These are phyloP conservation scores for Polyporus tsugae DNA, from an alignment of 1,284 basidiomycete genomes.

Conservation along the genomic window DNA sequence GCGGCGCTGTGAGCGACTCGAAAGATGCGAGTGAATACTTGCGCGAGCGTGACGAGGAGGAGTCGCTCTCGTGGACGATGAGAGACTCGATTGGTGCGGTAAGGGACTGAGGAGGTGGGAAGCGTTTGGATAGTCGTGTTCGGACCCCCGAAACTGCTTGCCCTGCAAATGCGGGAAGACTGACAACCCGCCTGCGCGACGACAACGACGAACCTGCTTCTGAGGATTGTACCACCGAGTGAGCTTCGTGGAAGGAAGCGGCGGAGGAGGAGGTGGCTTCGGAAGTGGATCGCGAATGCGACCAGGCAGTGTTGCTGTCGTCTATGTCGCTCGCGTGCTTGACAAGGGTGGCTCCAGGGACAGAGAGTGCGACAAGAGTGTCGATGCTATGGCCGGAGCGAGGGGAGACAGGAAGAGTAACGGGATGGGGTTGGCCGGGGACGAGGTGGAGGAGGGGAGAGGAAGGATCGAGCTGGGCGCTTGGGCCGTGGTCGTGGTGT, in stretches of 20 bases:
- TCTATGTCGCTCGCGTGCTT: constrained; percentile 25
- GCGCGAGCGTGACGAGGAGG: not conserved
- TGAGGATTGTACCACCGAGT: constrained; percentile 5
- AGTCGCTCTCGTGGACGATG: not conserved
- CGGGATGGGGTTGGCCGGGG: constrained; percentile 21
- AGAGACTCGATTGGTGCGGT: constrained; percentile 24
- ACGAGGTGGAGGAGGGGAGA: constrained; percentile 18
- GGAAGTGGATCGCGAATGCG: constrained; percentile 6
- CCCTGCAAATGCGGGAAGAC: constrained; percentile 7
- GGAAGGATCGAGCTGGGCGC: constrained; percentile 11
- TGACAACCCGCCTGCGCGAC: constrained; percentile 2
- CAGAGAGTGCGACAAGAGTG: constrained; percentile 17
- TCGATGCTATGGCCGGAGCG: constrained; percentile 18
- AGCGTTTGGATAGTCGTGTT: constrained; percentile 15
- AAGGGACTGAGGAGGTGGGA: constrained; percentile 21
- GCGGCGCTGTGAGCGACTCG: constrained; percentile 29
- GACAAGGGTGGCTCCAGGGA: constrained; percentile 22
- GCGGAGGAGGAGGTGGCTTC: constrained; percentile 2
- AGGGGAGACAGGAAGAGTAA: constrained; percentile 21
- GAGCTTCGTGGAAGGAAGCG: constrained; percentile 14
- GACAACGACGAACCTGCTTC: constrained; percentile 25
- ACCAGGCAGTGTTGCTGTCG: constrained; percentile 19
- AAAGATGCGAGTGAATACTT: constrained; percentile 19
- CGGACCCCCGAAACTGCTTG: constrained; percentile 8
- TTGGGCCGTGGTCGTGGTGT: constrained; percentile 14